phyloP scores from a whole-genome alignment of 768 basidiomycete species.

The Kwoniella europaea region DNA sequence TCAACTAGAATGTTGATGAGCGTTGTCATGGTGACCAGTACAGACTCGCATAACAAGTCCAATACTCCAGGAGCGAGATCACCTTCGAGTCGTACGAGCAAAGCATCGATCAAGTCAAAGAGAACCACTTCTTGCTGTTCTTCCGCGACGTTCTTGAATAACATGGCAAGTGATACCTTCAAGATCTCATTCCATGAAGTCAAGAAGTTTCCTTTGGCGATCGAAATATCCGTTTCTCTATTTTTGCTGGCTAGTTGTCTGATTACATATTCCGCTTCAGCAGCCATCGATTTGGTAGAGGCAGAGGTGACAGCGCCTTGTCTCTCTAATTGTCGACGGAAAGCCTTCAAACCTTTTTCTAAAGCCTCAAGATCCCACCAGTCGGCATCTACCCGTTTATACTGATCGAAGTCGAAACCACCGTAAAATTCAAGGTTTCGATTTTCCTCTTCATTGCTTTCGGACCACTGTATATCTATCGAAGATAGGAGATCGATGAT shows the following conservation, averaged over 20 bases:
- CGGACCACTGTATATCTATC: conserved; percentile 85
- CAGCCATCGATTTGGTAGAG: conserved; percentile 70
- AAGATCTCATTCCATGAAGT: conserved; percentile 84
- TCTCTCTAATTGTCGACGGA: conserved; percentile 68
- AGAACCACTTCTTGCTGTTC: conserved; percentile 85
- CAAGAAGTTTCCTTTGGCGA: conserved; percentile 72
- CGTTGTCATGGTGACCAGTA: conserved; percentile 81
- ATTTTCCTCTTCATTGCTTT: conserved; percentile 54
- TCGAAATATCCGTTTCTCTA: conserved; percentile 76
- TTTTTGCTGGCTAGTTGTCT: conserved; percentile 87
- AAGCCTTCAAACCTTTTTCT: conserved; percentile 69
- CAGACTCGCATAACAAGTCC: conserved; percentile 79
- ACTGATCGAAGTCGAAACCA: conserved; percentile 46
- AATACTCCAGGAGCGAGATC: conserved; percentile 74
- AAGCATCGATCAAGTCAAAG: conserved; percentile 83
- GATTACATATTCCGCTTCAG: conserved; percentile 76
- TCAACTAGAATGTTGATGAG: conserved; percentile 62
- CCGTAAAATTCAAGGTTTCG: conserved; percentile 39
- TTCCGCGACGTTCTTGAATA: conserved; percentile 79
- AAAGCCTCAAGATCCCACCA: conserved; percentile 64
- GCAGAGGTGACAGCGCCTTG: conserved; percentile 68
- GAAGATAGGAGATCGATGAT: conserved; percentile 89
- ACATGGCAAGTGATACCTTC: conserved; percentile 82
- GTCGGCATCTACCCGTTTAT: conserved; percentile 41
- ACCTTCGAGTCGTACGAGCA: conserved; percentile 71